Base-by-base conservation (phyloP, 2,329 filamentous ascomycete genomes). In the Xylariaceae sp. region DNA sequence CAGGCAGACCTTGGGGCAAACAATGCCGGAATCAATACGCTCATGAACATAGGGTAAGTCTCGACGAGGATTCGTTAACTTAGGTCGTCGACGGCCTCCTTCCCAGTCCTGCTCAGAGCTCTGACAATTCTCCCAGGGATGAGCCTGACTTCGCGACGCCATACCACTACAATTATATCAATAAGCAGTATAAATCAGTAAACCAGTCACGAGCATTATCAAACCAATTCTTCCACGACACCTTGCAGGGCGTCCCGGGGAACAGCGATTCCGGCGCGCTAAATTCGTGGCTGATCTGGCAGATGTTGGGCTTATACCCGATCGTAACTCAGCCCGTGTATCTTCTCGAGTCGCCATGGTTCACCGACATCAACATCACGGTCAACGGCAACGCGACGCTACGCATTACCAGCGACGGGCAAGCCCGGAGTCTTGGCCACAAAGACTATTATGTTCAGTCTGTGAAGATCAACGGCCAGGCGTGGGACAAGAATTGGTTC, bases 201-300 rank as follows among this genome's bases (percentile, higher is more conserved):
- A 67, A 73, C 53, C 72, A 73, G 22, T 77, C 77, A 9, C 73
- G 78, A 36, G 63, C 69, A 21, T 71, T 83, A 29, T 75, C 77
- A 12, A 74, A 77, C 45, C 61, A 69, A 16, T 78, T 73, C 61
- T 82, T 80, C 67, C 19, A 45, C 44, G 72, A 73, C 58, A 68
- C 71, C 5, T 75, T 74, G 0, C 65, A 68, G 1, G 81, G 80
- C 0, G 71, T 84, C 3, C 80, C 80, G 0, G 81, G 81, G 0
- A 83, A 84, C 60, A 76, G 75, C 37, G 81, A 84, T 60, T 79
- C 79, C 0, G 81, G 81, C 2, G 76, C 80, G 0, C 80, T 84
- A 77, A 79, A 81, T 60, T 77, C 74, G n/a, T 81, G 77, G 73
- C 67, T 80, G 3, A 65, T 80, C 18, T 83, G 80, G 74, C 75